These are phyloP conservation scores for Lecanicillium sp. DNA, from an alignment of 2,329 filamentous ascomycete species.

Conservation along the genomic window DNA sequence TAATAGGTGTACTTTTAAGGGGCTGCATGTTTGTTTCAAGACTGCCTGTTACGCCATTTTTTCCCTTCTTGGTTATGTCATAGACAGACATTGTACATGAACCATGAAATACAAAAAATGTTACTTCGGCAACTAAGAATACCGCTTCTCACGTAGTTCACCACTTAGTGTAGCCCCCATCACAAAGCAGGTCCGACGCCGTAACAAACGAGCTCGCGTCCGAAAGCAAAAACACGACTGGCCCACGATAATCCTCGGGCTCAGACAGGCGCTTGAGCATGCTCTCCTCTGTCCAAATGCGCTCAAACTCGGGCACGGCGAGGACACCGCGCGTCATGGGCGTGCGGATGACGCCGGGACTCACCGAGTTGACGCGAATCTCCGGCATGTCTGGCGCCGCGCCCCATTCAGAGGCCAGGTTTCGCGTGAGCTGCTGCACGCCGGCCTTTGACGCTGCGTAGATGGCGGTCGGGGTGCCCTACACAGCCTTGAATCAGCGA, in stretches of 20 bases:
- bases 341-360: slow-evolving; percentile 46
- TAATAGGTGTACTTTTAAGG: no score
- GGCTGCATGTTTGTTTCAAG: no score
- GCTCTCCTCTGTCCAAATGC: slow-evolving; percentile 21
- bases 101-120: no score
- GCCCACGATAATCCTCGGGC: slow-evolving; percentile 26
- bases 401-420: slow-evolving; percentile 45
- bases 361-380: slow-evolving; percentile 46
- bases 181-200: slow-evolving; percentile 27
- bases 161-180: slow-evolving; percentile 29
- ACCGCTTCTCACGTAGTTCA: slow-evolving; percentile 6
- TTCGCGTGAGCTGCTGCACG: slow-evolving; percentile 42
- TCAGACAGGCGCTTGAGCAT: slow-evolving; percentile 24
- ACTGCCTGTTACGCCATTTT: no score
- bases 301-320: slow-evolving; percentile 19
- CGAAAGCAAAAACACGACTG: slow-evolving; percentile 25
- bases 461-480: slow-evolving; percentile 31
- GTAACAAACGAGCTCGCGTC: slow-evolving; percentile 32
- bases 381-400: slow-evolving; percentile 27
- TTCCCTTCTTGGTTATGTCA: no score
- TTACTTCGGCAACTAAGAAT: no score
- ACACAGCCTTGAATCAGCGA: not conserved
- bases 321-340: slow-evolving; percentile 21
- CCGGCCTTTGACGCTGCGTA: slow-evolving; percentile 50
- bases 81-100: no score